Percentiles rank a stretch among this genome's conserved stretches.
Evolutionary conservation across 192 early-diverging fungal genomes (phyloP).

Genomic region (Cladochytrium replicatum): DNA sequence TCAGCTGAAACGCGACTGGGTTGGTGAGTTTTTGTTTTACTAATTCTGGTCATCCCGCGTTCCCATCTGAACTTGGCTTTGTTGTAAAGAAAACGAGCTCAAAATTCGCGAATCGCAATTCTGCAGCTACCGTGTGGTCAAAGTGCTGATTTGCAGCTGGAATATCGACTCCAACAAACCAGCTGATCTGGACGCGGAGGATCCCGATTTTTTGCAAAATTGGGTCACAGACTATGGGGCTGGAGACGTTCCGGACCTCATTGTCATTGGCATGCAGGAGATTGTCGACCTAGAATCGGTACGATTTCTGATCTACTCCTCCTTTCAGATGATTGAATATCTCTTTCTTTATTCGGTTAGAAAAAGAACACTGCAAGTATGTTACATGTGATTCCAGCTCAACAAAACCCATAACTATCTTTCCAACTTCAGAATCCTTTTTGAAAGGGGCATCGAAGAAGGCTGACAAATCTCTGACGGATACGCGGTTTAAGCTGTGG

Average conservation of each 20-base stretch:
- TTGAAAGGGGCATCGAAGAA: slow-evolving; percentile 46
- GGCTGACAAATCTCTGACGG: slow-evolving; percentile 37
- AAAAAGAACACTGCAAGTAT: slow-evolving; percentile 71
- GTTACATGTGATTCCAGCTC: too few relatives aligned
- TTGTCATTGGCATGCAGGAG: slow-evolving; percentile 79
- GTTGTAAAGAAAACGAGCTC: slow-evolving; percentile 46
- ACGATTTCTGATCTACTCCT: slow-evolving; percentile 6
- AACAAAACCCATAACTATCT: too few relatives aligned
- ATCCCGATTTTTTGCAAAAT: slow-evolving; percentile 13
- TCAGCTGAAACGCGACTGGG: slow-evolving; percentile 54
- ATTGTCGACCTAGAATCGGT: slow-evolving; percentile 67
- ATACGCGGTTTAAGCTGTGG: slow-evolving; percentile 74
- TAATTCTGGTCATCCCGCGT: slow-evolving; percentile 1
- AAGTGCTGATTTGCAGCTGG: slow-evolving; percentile 79
- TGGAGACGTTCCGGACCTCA: slow-evolving; percentile 55
- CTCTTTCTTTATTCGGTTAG: too few relatives aligned
- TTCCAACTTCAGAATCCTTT: slow-evolving; percentile 23
- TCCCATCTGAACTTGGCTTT: background rate
- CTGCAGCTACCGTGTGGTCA: slow-evolving; percentile 51
- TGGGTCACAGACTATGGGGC: slow-evolving; percentile 32
- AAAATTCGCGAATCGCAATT: slow-evolving; percentile 48
- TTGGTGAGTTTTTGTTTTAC: slow-evolving; percentile 4
- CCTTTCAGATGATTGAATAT: slow-evolving; percentile 12
- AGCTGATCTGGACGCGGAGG: slow-evolving; percentile 52
- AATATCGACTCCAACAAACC: slow-evolving; percentile 91